Evolutionary conservation across 2,329 filamentous ascomycete genomes (phyloP), one percentile per base, ranked within the genome.

Genomic region (Exophiala dermatitidis): DNA sequence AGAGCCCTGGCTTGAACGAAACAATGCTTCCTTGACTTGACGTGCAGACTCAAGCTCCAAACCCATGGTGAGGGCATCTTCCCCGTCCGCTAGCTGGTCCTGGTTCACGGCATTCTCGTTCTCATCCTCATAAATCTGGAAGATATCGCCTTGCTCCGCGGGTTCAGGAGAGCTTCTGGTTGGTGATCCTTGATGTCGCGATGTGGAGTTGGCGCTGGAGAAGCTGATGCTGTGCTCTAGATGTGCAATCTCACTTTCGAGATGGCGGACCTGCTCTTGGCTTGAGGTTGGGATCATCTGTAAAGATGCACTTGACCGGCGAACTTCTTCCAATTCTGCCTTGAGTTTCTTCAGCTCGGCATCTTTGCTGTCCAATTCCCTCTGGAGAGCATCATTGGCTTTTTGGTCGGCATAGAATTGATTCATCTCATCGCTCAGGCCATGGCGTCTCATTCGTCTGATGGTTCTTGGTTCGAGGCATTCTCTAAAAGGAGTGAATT

Each of bases 371-470:
- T 62, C 45, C 38, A 68, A 50, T 38, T 65, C 60, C 33, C 62
- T 64, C 10, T 63, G 53, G 38, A 62, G 45, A 32, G 60, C 61
- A 10, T 46, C 53, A 19, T 64, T 62, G 8, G 56, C 60, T 26
- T 67, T 67, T 54, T 69, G 71, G 50, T 72, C 72, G 4, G 68
- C 67, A 37, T 74, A 66, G 36, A 72, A 67, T 28, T 66, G 62
- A 57, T 74, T 74, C 53, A 74, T 69, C 54, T 75, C 73, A 54
- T 74, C 69, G 51, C 73, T 76, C 44, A 77, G 59, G 3, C 74
- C 71, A 48, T 70, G 66, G 8, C 74, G 69, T 32, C 67, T 63
- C 42, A 77, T 71, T 33, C 72, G 68, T 36, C 74, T 66, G 55
- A 70, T 69, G 1, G 69, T 69, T 19, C 74, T 65, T 4, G 64